These are phyloP conservation scores for Citrullus colocynthis DNA, from an alignment of 306 rosid genomes.

Conservation along the genomic window DNA sequence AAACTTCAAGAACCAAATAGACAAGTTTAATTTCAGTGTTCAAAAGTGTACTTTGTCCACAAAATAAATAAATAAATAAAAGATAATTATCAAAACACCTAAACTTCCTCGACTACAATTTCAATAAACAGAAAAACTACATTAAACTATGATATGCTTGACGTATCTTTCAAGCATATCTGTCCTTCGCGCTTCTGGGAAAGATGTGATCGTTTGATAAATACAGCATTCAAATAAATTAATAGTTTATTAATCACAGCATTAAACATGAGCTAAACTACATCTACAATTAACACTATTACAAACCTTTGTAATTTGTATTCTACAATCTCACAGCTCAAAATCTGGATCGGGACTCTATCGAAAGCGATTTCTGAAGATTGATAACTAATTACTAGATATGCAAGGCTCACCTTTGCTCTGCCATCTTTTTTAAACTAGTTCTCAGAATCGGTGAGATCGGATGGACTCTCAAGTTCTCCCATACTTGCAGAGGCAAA, in stretches of 20 bases:
- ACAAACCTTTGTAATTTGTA: not conserved
- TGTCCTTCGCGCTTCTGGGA: not conserved
- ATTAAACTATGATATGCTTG: not conserved
- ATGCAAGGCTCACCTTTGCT: not conserved
- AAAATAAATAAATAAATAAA: too few species aligned
- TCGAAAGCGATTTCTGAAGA: not conserved
- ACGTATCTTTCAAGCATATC: not conserved
- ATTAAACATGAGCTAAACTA: not conserved
- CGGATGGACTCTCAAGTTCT: constrained; percentile 75
- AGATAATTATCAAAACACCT: not conserved
- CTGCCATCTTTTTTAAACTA: not conserved
- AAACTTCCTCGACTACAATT: not conserved
- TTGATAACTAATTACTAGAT: not conserved
- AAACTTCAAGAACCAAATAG: too few species aligned
- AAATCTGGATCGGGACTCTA: not conserved
- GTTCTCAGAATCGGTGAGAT: constrained; percentile 34
- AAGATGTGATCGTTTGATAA: not conserved
- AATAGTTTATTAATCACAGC: not conserved
- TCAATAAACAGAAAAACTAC: not conserved
- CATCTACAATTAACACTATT: not conserved
- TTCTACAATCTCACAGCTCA: not conserved
- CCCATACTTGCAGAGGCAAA: constrained; percentile 95
- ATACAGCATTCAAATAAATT: not conserved
- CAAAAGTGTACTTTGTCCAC: too few species aligned
- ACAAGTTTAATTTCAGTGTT: too few species aligned